Conservation (phyloP, 371 early-diverging fungal species). For the Mortierella sp. region DNA sequence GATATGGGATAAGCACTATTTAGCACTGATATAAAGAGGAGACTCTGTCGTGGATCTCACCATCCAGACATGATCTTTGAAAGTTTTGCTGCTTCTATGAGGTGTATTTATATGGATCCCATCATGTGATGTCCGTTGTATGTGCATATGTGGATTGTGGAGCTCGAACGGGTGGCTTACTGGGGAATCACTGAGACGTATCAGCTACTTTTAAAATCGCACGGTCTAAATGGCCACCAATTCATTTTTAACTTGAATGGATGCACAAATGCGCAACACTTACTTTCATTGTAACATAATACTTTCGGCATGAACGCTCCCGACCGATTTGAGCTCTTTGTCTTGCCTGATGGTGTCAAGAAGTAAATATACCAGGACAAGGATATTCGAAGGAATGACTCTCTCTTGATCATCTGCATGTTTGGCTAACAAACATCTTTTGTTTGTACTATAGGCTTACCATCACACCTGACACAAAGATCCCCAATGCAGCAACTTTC, state of each 20-base stretch:
- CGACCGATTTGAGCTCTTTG: constrained; percentile 90
- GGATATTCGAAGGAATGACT: neutral
- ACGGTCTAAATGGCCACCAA: neutral
- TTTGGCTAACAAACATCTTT: neutral
- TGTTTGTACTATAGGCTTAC: constrained; percentile 70
- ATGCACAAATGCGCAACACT: constrained; percentile 6
- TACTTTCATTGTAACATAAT: neutral
- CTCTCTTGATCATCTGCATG: neutral
- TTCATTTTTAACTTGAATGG: neutral
- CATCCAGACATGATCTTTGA: too few relatives aligned
- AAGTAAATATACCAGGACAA: constrained; percentile 68
- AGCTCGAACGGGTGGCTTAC: neutral
- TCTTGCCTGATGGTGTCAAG: constrained; percentile 89
- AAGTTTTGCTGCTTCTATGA: too few relatives aligned
- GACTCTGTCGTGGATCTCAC: too few relatives aligned
- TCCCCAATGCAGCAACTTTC: constrained; percentile 96
- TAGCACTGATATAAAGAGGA: too few relatives aligned
- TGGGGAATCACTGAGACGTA: neutral
- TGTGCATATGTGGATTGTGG: too few relatives aligned
- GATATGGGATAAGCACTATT: too few relatives aligned
- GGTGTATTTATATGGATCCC: too few relatives aligned
- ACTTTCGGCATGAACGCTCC: constrained; percentile 86
- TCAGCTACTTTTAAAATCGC: neutral
- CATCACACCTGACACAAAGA: constrained; percentile 89
- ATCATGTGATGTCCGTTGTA: too few relatives aligned